Evolutionary conservation across 106 monocot species (phyloP).

Genomic region (Allium sativum): DNA sequence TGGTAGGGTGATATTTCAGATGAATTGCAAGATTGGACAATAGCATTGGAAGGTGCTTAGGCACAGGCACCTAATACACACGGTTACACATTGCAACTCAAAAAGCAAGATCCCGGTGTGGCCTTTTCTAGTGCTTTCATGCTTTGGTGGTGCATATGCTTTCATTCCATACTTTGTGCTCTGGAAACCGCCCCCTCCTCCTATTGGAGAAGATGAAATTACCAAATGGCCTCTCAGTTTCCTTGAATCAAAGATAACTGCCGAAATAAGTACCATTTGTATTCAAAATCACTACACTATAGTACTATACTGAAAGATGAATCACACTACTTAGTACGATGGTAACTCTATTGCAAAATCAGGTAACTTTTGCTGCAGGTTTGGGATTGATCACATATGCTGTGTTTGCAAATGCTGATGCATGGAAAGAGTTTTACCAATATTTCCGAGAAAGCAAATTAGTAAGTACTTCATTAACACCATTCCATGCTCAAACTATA

Average conservation of each 20-base stretch:
- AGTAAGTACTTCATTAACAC: conserved; percentile 37
- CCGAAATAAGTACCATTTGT: conserved; percentile 42
- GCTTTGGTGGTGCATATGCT: conserved; percentile 70
- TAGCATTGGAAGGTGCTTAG: too few relatives aligned
- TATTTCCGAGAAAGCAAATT: conserved; percentile 93
- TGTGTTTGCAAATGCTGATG: conserved; percentile 50
- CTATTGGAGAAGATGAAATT: conserved; percentile 73
- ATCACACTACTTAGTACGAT: too few relatives aligned
- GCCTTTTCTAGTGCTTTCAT: too few relatives aligned
- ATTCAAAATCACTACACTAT: too few relatives aligned
- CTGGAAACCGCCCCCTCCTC: conserved; percentile 89
- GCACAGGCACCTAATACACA: too few relatives aligned
- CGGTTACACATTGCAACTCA: too few relatives aligned
- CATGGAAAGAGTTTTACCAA: conserved; percentile 81
- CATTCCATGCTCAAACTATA: too few relatives aligned
- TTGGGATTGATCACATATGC: conserved; percentile 68
- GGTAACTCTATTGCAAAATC: conserved; percentile 20
- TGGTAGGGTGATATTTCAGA: too few relatives aligned
- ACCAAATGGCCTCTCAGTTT: conserved; percentile 73
- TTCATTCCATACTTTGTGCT: conserved; percentile 95
- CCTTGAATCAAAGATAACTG: conserved; percentile 86
- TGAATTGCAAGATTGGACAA: too few relatives aligned
- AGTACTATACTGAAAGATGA: too few relatives aligned
- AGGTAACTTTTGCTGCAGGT: conserved; percentile 64
- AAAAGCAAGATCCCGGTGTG: conserved; percentile 81